Evolutionary conservation across 2,329 filamentous ascomycete species (phyloP).

Genomic region (Neonectria sp.): DNA sequence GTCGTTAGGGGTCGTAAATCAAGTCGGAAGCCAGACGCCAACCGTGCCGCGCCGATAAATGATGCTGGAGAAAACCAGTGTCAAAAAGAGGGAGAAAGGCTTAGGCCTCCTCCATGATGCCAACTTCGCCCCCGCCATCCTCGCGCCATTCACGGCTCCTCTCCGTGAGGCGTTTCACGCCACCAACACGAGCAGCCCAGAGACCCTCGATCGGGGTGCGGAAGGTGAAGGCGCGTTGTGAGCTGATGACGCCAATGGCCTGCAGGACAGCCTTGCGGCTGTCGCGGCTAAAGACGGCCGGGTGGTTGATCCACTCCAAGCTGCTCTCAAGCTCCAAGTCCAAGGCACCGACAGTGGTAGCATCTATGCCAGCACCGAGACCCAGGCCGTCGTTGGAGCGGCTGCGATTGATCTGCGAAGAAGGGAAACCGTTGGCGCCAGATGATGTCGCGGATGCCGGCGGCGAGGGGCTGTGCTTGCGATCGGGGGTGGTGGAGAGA

Average conservation of each 20-base stretch:
- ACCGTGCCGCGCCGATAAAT: conserved; percentile 36
- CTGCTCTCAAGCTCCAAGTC: conserved; percentile 92
- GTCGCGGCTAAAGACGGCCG: conserved; percentile 93
- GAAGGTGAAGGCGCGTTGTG: conserved; percentile 94
- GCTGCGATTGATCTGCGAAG: conserved; percentile 60
- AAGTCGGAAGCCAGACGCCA: conserved; percentile 41
- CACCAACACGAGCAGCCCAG: conserved; percentile 87
- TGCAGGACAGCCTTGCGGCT: conserved; percentile 96
- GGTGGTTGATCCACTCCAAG: conserved; percentile 98
- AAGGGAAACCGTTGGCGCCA: conserved; percentile 56
- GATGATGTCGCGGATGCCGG: conserved; percentile 65
- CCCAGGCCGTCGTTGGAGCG: conserved; percentile 72
- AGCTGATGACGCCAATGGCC: conserved; percentile 96
- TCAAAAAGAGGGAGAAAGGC: conserved; percentile 24
- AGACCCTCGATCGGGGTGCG: conserved; percentile 89
- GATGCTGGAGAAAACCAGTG: conserved; percentile 32
- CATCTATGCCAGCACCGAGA: conserved; percentile 84
- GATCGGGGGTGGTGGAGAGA: conserved; percentile 64
- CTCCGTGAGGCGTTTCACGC: conserved; percentile 86
- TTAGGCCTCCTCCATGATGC: conserved; percentile 73
- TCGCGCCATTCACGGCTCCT: conserved; percentile 94
- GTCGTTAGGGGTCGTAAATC: conserved; percentile 47
- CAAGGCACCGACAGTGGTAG: conserved; percentile 84
- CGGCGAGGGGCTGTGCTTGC: conserved; percentile 70
- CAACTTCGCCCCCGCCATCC: conserved; percentile 80